Evolutionary conservation across 768 basidiomycete species (phyloP), one percentile per base, ranked within the genome.

Genomic region (Termitomyces sp.): DNA sequence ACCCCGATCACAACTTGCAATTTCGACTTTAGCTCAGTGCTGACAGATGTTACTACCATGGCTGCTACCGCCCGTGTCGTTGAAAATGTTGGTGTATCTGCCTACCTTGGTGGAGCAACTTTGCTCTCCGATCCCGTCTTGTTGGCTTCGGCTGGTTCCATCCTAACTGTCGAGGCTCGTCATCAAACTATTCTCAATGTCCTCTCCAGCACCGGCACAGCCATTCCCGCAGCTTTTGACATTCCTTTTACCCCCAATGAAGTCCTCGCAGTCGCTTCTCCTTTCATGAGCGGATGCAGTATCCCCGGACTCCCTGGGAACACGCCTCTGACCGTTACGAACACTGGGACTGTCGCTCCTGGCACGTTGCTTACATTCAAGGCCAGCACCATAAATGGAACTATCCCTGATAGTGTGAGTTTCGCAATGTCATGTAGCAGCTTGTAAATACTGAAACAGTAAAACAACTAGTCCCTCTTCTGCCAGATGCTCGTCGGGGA

Each of bases 401-500:
- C 73, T 39, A 69, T 75, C 47, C 68, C 75, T 43, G 64, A 68
- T 25, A 66, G 72, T 29, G 79, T 80, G 62, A 69, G 76, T 67
- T 38, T 9, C 10, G 3, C 31, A 42, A 41, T n/a, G 16, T 18
- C 12, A 16, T 42, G 16, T 10, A 25, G n/a, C 35, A 29, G 5
- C 12, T 31, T 15, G 7, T 13, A 11, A 9, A 39, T 39, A 31
- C 22, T 52, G 29, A 36, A 32, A 27, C 16, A 23, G 11, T 31
- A n/a, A n/a, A 3, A 4, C 18, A 4, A 31, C 18, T 62, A 88
- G 86, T 65, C 63, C 57, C 64, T 88, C 32, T 82, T 76, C 71
- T 91, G 91, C 70, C 86, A 92, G 70, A 89, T 93, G 81, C 68
- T 93, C 60, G 59, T 82, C 52, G 91, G 88, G 29, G 87, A 85